Evolutionary conservation across 164 flowering plant species (phyloP).

Genomic region (Sextonia rubra): DNA sequence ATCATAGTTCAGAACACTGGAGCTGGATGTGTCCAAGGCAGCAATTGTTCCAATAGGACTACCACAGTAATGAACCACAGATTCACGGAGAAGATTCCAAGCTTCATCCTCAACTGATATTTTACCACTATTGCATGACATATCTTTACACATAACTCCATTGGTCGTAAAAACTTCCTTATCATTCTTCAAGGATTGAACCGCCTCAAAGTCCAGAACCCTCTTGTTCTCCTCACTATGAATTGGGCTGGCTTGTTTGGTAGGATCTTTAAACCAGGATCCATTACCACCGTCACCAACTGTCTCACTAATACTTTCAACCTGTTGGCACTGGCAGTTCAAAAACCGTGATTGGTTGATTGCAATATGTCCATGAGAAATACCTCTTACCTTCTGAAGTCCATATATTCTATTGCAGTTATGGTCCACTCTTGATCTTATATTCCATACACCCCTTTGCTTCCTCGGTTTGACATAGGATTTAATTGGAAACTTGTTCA

Average conservation of each 20-base stretch:
- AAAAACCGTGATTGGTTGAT: slow-evolving; percentile 8
- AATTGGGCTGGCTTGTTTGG: slow-evolving; percentile 3
- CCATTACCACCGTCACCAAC: slow-evolving; percentile 30
- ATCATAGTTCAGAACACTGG: slow-evolving; percentile 57
- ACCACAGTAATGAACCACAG: slow-evolving; percentile 62
- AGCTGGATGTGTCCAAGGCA: slow-evolving; percentile 51
- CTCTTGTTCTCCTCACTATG: slow-evolving; percentile 22
- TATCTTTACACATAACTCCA: slow-evolving; percentile 17
- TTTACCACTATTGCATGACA: slow-evolving; percentile 1
- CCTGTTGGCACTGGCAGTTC: slow-evolving; percentile 38
- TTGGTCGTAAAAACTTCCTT: slow-evolving; percentile 20
- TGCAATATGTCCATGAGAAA: slow-evolving; percentile 2
- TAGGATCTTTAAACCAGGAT: slow-evolving; percentile 15
- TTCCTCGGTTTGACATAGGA: slow-evolving; percentile 11
- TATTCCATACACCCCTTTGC: slow-evolving; percentile 5
- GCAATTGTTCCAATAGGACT: slow-evolving; percentile 79
- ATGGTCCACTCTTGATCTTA: slow-evolving; percentile 6
- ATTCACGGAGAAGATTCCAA: slow-evolving; percentile 55
- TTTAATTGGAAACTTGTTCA: slow-evolving; percentile 14
- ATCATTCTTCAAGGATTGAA: slow-evolving; percentile 20
- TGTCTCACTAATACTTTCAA: slow-evolving; percentile 34
- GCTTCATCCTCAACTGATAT: slow-evolving; percentile 68
- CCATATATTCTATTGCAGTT: slow-evolving; percentile 13
- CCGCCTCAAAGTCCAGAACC: slow-evolving; percentile 20
- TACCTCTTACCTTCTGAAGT: slow-evolving; percentile 5